A percentile compares a stretch with the other conserved stretches of the same genome.
Conservation (phyloP, 768 basidiomycete genomes). For the Suillus hirtellus region DNA sequence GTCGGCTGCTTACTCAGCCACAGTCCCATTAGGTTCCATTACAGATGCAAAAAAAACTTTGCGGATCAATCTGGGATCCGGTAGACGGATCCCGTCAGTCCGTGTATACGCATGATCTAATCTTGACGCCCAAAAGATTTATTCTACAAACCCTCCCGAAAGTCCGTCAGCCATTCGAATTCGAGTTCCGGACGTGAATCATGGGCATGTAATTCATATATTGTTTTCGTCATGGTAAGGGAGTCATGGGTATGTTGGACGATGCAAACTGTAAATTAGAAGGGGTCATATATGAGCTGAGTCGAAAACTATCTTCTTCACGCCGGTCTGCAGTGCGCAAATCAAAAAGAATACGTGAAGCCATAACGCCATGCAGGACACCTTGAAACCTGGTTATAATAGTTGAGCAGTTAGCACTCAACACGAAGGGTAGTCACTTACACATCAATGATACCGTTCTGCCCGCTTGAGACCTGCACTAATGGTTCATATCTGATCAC, state of each 20-base stretch:
- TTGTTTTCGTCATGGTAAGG: not conserved
- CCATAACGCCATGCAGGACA: constrained; percentile 16
- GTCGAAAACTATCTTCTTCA: not conserved
- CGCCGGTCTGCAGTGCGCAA: constrained; percentile 6
- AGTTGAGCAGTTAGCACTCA: not conserved
- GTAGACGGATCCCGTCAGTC: too few species aligned
- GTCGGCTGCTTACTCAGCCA: too few species aligned
- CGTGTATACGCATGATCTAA: too few species aligned
- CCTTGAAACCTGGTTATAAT: constrained; percentile 13
- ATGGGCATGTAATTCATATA: constrained; percentile 4
- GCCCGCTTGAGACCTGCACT: constrained; percentile 9
- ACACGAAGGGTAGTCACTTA: constrained; percentile 7
- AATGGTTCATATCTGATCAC: not conserved
- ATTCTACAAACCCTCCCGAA: too few species aligned
- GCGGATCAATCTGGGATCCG: too few species aligned
- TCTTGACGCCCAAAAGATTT: too few species aligned
- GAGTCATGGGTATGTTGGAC: not conserved
- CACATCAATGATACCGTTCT: constrained; percentile 14
- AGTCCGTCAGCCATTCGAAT: not conserved
- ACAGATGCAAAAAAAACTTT: too few species aligned
- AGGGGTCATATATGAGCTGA: not conserved
- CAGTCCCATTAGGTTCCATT: too few species aligned
- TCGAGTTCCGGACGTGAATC: not conserved
- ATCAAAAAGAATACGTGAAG: constrained; percentile 17
- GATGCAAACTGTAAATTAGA: constrained; percentile 12